Percentiles rank a stretch among this genome's conserved stretches.
Conservation (phyloP, 129 eudicot genomes). For the Lactuca sativa region DNA sequence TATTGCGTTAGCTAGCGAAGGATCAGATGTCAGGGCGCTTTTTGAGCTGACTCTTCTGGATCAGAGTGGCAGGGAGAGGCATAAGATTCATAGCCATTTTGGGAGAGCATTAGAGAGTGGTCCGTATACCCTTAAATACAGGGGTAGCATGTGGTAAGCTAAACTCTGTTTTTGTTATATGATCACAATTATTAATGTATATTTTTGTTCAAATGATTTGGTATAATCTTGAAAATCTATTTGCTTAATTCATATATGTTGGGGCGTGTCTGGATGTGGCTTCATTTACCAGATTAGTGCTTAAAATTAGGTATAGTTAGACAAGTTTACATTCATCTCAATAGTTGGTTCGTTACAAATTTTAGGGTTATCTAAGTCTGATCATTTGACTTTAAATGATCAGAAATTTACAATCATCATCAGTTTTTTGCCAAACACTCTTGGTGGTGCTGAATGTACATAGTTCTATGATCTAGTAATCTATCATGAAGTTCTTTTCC, state of each 20-base stretch:
- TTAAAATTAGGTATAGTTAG: not conserved
- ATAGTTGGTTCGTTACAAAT: not conserved
- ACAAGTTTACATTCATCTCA: not conserved
- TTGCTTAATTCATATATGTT: constrained; percentile 7
- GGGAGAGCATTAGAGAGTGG: constrained; percentile 86
- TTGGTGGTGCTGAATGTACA: not conserved
- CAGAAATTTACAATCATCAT: not conserved
- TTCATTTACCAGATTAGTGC: not conserved
- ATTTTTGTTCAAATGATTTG: not conserved
- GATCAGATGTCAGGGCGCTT: constrained; percentile 79
- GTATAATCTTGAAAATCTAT: constrained; percentile 6
- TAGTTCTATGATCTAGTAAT: not conserved
- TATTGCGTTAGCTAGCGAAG: constrained; percentile 84
- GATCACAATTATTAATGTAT: not conserved
- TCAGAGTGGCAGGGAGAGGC: constrained; percentile 86
- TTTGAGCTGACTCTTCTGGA: constrained; percentile 82
- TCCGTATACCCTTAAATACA: constrained; percentile 78
- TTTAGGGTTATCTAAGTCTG: not conserved
- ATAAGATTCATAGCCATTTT: constrained; percentile 88
- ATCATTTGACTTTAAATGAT: not conserved
- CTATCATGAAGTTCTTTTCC: no score
- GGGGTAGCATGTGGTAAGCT: constrained; percentile 88
- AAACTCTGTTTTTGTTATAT: not conserved
- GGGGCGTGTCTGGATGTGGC: not conserved
- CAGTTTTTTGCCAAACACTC: not conserved